phyloP scores from a whole-genome alignment of 176 grass and related monocot genomes.

The Neostapfia colusana region DNA sequence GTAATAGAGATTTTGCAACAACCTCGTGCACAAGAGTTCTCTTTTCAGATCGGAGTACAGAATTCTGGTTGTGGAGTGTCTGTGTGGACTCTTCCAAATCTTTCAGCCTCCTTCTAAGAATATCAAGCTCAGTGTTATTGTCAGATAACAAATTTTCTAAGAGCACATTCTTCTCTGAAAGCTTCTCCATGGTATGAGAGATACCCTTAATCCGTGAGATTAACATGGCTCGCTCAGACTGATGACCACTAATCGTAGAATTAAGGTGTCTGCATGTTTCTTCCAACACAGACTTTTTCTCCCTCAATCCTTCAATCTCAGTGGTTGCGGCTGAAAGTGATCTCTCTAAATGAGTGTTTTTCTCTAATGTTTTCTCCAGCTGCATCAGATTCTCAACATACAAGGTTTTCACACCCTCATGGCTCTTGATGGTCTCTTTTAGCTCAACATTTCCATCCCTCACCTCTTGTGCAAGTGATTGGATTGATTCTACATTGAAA shows the following conservation, averaged over 20 bases:
- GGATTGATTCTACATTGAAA: conserved; percentile 76
- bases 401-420: conserved; percentile 54
- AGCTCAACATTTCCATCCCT: conserved; percentile 77
- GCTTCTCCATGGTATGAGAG: conserved; percentile 74
- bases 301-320: conserved; percentile 59
- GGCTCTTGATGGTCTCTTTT: conserved; percentile 77
- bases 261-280: conserved; percentile 62
- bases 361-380: conserved; percentile 68
- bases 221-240: conserved; percentile 61
- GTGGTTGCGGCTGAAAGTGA: conserved; percentile 61
- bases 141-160: conserved; percentile 82
- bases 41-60: no score
- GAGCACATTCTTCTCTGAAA: conserved; percentile 66
- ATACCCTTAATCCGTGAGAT: conserved; percentile 59
- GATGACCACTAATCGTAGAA: conserved; percentile 50
- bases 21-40: conserved; percentile 78
- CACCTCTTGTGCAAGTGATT: conserved; percentile 68
- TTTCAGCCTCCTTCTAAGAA: conserved; percentile 62
- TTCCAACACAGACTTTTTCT: conserved; percentile 58
- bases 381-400: conserved; percentile 78
- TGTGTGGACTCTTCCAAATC: conserved; percentile 57
- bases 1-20: conserved; percentile 19
- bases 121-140: conserved; percentile 64
- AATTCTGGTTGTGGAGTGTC: no score
- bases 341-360: conserved; percentile 63